phyloP scores from a whole-genome alignment of 192 early-diverging fungal species.

The Backusella parvicylindrica region DNA sequence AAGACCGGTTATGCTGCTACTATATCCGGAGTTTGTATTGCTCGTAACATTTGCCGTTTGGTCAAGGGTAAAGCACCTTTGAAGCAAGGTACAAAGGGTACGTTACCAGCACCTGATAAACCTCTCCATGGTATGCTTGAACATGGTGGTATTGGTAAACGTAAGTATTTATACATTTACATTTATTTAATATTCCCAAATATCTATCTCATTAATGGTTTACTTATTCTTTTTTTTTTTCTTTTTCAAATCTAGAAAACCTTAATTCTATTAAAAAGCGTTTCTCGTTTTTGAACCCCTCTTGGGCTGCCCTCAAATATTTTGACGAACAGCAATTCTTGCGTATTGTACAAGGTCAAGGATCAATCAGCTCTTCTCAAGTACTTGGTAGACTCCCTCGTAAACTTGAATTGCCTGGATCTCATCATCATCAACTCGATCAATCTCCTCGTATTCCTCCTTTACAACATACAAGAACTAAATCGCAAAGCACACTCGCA shows the following conservation, averaged over 20 bases:
- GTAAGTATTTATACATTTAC: conserved; percentile 19
- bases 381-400: conserved; percentile 26
- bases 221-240: neutral
- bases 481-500: neutral
- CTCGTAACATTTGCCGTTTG: conserved; percentile 37
- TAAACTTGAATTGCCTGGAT: conserved; percentile 2
- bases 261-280: conserved; percentile 25
- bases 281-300: conserved; percentile 32
- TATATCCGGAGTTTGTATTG: conserved; percentile 34
- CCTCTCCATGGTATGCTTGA: conserved; percentile 30
- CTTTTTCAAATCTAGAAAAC: conserved; percentile 25
- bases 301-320: conserved; percentile 39
- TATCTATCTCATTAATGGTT: neutral
- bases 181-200: neutral
- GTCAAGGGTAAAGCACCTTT: conserved; percentile 35
- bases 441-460: neutral
- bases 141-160: conserved; percentile 35
- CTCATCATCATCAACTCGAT: neutral
- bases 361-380: neutral
- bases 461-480: neutral
- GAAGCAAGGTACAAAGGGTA: conserved; percentile 32
- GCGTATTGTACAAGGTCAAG: conserved; percentile 28
- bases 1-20: conserved; percentile 43
- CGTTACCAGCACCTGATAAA: conserved; percentile 29
- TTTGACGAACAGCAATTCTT: conserved; percentile 38